phyloP scores from a whole-genome alignment of 345 rosid genomes.

The Brassica cretica region DNA sequence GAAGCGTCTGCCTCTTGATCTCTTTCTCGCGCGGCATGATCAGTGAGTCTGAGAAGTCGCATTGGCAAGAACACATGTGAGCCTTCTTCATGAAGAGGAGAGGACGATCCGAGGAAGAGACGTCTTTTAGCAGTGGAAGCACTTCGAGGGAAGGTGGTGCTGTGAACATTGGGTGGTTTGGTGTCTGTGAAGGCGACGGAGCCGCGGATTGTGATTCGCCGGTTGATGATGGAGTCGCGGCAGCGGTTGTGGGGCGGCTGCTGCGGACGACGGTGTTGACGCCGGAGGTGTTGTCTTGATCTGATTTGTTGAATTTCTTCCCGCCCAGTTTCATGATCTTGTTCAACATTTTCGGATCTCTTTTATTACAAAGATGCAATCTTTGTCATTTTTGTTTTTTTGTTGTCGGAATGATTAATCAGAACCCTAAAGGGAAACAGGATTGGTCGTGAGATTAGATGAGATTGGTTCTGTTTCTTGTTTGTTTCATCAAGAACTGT shows the following conservation, averaged over 20 bases:
- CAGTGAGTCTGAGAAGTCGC: constrained; percentile 42
- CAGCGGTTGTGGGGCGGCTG: constrained; percentile 22
- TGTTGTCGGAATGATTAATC: constrained; percentile 17
- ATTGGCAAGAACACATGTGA: constrained; percentile 43
- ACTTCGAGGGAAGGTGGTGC: constrained; percentile 40
- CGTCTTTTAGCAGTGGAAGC: constrained; percentile 40
- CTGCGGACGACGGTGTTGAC: constrained; percentile 32
- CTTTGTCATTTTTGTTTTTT: neutral
- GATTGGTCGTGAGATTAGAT: constrained; percentile 12
- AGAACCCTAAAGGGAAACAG: neutral
- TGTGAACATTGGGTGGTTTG: constrained; percentile 33
- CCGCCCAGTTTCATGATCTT: constrained; percentile 40
- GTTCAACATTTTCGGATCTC: constrained; percentile 38
- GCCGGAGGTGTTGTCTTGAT: constrained; percentile 35
- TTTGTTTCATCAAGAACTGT: neutral
- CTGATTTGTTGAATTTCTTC: constrained; percentile 47
- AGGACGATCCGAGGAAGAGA: constrained; percentile 43
- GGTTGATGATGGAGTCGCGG: neutral
- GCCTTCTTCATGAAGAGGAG: constrained; percentile 43
- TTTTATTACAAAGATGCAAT: constrained; percentile 17
- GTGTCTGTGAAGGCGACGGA: constrained; percentile 27
- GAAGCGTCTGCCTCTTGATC: constrained; percentile 45
- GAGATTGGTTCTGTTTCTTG: neutral
- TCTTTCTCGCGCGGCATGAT: constrained; percentile 46
- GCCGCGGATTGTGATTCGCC: constrained; percentile 34